A percentile compares a stretch with the other conserved stretches of the same genome.
phyloP scores from a whole-genome alignment of 2,329 filamentous ascomycete genomes.

The Botrytis hyacinthi region DNA sequence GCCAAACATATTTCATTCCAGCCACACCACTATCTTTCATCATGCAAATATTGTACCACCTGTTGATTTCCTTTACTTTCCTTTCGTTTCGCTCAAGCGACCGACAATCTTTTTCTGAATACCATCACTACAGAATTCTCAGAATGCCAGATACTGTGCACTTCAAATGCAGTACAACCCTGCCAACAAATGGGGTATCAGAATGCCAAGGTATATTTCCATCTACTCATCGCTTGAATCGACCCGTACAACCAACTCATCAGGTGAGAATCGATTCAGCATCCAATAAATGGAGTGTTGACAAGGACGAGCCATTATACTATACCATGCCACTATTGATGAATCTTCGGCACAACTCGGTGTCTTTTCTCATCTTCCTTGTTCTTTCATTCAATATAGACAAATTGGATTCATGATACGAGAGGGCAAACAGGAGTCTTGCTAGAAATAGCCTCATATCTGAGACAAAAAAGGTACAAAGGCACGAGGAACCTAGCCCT shows the following conservation, averaged over 20 bases:
- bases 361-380: background rate
- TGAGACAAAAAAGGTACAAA: slow-evolving; percentile 5
- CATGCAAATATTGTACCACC: background rate
- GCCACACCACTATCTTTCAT: background rate
- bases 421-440: background rate
- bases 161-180: slow-evolving; percentile 2
- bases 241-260: background rate
- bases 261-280: background rate
- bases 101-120: background rate
- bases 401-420: background rate
- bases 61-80: background rate
- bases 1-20: background rate
- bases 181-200: slow-evolving; percentile 6
- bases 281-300: background rate
- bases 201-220: background rate
- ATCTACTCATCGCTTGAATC: background rate
- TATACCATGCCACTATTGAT: slow-evolving; percentile 11
- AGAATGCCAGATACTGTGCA: background rate
- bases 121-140: background rate
- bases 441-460: background rate
- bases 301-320: background rate
- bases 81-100: background rate
- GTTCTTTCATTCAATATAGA: background rate
- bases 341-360: slow-evolving; percentile 3
- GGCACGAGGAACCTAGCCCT: background rate